phyloP scores from a whole-genome alignment of 2,329 filamentous ascomycete species.

The Dactylellina parvicollis region DNA sequence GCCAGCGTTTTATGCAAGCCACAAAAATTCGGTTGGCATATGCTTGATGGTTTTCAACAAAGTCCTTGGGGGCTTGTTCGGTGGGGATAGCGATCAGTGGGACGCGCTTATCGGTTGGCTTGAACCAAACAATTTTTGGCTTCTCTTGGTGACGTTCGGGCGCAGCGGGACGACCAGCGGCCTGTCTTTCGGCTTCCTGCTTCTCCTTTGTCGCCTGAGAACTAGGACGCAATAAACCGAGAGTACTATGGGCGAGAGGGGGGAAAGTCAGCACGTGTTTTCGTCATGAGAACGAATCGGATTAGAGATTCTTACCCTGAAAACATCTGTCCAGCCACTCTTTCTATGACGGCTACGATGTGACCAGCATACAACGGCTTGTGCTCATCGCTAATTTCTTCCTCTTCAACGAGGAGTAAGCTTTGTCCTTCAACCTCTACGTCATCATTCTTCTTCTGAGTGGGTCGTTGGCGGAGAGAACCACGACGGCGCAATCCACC shows the following conservation, averaged over 20 bases:
- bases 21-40: slow-evolving; percentile 98
- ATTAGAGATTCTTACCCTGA: slow-evolving; percentile 70
- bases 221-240: slow-evolving; percentile 91
- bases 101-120: slow-evolving; percentile 98
- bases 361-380: slow-evolving; percentile 98
- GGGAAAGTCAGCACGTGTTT: slow-evolving; percentile 53
- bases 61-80: slow-evolving; percentile 95
- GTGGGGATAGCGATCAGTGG: slow-evolving; percentile 97
- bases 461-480: slow-evolving; percentile 93
- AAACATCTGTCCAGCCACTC: slow-evolving; percentile 98
- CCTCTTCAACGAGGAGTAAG: slow-evolving; percentile 93
- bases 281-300: not conserved
- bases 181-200: slow-evolving; percentile 94
- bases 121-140: slow-evolving; percentile 99
- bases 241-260: slow-evolving; percentile 67
- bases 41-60: slow-evolving; percentile 97
- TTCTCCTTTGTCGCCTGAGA: slow-evolving; percentile 99
- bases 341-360: slow-evolving; percentile 95
- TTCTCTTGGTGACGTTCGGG: slow-evolving; percentile 91
- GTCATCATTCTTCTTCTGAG: slow-evolving; percentile 99
- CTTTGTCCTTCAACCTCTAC: slow-evolving; percentile 99
- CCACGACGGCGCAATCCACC: slow-evolving; percentile 85
- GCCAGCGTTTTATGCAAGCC: slow-evolving; percentile 99
- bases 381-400: slow-evolving; percentile 97
- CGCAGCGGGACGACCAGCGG: slow-evolving; percentile 74